A percentile compares a stretch with the other conserved stretches of the same genome.
Conservation (phyloP, 495 filamentous ascomycete species). For the Tetracladium setigerum region DNA sequence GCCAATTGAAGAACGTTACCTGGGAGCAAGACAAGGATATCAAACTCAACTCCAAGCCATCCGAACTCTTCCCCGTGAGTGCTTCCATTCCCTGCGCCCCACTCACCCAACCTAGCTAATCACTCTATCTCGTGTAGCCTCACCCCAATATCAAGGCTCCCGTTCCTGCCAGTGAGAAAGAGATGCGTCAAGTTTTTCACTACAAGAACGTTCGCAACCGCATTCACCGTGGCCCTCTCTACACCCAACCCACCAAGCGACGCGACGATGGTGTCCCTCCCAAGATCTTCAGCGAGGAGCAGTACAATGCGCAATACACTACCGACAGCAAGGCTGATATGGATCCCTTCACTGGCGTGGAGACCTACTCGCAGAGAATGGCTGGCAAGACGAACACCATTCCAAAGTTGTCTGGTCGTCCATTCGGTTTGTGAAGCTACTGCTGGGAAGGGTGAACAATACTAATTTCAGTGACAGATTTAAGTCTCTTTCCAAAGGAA, state of each 20-base stretch:
- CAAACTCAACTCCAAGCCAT: constrained; percentile 34
- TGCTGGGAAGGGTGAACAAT: not conserved
- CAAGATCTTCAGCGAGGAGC: constrained; percentile 37
- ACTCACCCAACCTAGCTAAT: not conserved
- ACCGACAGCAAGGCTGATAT: constrained; percentile 36
- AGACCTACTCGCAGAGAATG: constrained; percentile 41
- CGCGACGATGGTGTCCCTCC: constrained; percentile 16
- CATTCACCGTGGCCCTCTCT: constrained; percentile 40
- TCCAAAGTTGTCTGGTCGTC: constrained; percentile 35
- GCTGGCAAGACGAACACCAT: constrained; percentile 33
- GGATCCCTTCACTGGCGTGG: constrained; percentile 43
- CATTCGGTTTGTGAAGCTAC: constrained; percentile 23
- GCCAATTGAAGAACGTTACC: constrained; percentile 22
- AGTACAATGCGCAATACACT: constrained; percentile 40
- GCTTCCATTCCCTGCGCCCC: not conserved
- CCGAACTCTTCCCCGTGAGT: constrained; percentile 34
- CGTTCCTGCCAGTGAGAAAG: constrained; percentile 27
- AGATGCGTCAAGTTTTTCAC: constrained; percentile 33
- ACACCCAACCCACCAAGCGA: constrained; percentile 31
- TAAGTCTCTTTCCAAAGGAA: constrained; percentile 43
- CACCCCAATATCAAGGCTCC: constrained; percentile 34
- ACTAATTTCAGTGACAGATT: constrained; percentile 19
- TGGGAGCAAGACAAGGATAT: constrained; percentile 25
- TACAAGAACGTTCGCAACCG: constrained; percentile 40
- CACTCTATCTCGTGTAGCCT: constrained; percentile 6